phyloP scores from a whole-genome alignment of 2,329 filamentous ascomycete genomes.

The Dothidotthia symphoricarpi region DNA sequence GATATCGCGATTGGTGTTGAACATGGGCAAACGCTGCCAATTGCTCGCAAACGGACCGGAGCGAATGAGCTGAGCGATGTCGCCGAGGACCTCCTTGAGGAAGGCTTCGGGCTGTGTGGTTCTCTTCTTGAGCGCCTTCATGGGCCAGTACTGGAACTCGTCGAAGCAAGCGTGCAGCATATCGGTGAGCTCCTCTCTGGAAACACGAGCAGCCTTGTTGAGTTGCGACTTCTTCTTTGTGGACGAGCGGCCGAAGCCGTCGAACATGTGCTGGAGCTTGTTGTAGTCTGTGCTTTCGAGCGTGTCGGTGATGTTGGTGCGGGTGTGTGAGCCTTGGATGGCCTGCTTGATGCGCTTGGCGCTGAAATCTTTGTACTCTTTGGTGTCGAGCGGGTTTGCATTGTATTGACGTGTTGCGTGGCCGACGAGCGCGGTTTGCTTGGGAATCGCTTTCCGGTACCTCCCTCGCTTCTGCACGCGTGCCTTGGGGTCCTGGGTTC shows the following conservation, averaged over 20 bases:
- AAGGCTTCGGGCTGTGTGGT: constrained; percentile 91
- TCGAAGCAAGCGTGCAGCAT: constrained; percentile 80
- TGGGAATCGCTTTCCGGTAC: constrained; percentile 40
- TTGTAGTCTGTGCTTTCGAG: constrained; percentile 27
- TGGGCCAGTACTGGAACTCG: constrained; percentile 88
- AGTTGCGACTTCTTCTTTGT: constrained; percentile 25
- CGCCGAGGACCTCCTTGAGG: constrained; percentile 78
- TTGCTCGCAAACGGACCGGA: constrained; percentile 80
- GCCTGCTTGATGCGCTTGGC: constrained; percentile 47
- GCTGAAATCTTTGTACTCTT: constrained; percentile 46
- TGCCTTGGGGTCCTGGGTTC: constrained; percentile 33
- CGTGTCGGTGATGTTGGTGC: constrained; percentile 32
- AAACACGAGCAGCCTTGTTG: constrained; percentile 86
- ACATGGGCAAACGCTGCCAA: constrained; percentile 76
- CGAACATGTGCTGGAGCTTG: constrained; percentile 34
- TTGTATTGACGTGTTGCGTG: constrained; percentile 59
- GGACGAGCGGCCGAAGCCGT: constrained; percentile 30
- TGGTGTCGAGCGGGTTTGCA: constrained; percentile 48
- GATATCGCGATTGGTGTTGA: constrained; percentile 44
- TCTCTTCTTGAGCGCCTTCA: constrained; percentile 75
- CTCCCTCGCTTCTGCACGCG: constrained; percentile 37
- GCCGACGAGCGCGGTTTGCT: constrained; percentile 57
- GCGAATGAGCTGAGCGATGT: constrained; percentile 79
- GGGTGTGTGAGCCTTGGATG: constrained; percentile 39
- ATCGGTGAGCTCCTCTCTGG: constrained; percentile 83